These are phyloP conservation scores for Parasitella parasitica DNA, from an alignment of 371 early-diverging fungal genomes.

Conservation along the genomic window DNA sequence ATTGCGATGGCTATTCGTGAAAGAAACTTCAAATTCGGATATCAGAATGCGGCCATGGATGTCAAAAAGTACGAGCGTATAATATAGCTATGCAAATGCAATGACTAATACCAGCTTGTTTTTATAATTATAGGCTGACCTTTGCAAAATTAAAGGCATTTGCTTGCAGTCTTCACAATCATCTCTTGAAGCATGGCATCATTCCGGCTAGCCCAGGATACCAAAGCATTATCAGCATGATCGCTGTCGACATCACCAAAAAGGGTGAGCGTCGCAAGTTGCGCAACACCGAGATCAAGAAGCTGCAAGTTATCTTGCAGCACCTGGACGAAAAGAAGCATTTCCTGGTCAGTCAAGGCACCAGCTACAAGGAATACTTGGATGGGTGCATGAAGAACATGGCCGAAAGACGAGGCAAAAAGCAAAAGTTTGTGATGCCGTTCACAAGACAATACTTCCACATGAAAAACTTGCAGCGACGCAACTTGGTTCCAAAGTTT, in stretches of 20 bases:
- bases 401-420: constrained; percentile 77
- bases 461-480: constrained; percentile 78
- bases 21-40: constrained; percentile 29
- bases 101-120: too few relatives aligned
- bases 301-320: constrained; percentile 75
- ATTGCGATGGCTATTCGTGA: constrained; percentile 27
- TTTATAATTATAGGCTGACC: too few relatives aligned
- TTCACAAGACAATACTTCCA: constrained; percentile 95
- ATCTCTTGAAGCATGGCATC: constrained; percentile 39
- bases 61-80: constrained; percentile 28
- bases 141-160: constrained; percentile 45
- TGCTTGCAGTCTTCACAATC: constrained; percentile 25
- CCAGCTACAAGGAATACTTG: constrained; percentile 89
- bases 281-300: constrained; percentile 72
- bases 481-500: constrained; percentile 90
- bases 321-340: constrained; percentile 82
- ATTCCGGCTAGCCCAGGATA: constrained; percentile 50
- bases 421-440: constrained; percentile 71
- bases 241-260: constrained; percentile 91
- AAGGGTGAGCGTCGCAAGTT: constrained; percentile 86
- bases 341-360: constrained; percentile 82
- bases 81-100: too few relatives aligned
- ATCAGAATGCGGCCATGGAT: constrained; percentile 28
- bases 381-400: constrained; percentile 87
- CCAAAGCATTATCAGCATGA: constrained; percentile 89